phyloP scores from a whole-genome alignment of 1,139 yeast species.

The Yamadazyma pseudoaaseri region DNA sequence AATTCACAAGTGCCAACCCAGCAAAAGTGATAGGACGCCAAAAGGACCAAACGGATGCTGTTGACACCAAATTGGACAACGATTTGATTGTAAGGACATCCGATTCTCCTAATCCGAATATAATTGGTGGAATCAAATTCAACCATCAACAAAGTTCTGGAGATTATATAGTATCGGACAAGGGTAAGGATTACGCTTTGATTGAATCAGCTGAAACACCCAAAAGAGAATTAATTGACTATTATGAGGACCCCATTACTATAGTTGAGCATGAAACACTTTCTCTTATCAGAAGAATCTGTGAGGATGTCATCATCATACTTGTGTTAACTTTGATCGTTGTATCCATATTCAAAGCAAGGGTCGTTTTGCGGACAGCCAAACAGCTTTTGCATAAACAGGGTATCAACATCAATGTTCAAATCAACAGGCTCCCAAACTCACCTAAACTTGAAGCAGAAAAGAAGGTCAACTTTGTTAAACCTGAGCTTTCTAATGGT shows the following conservation, averaged over 20 bases:
- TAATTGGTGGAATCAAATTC: slow-evolving; percentile 41
- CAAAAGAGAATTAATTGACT: slow-evolving; percentile 6
- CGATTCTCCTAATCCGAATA: slow-evolving; percentile 4
- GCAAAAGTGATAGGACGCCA: background rate
- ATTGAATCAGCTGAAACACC: slow-evolving; percentile 8
- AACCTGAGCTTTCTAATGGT: too few species aligned
- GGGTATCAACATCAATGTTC: slow-evolving; percentile 20
- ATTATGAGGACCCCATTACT: slow-evolving; percentile 6
- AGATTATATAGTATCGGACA: slow-evolving; percentile 6
- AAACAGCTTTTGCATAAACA: slow-evolving; percentile 8
- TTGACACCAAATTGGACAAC: slow-evolving; percentile 13
- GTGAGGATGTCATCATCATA: slow-evolving; percentile 52
- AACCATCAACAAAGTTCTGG: slow-evolving; percentile 12
- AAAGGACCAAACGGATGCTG: background rate
- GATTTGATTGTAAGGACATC: slow-evolving; percentile 9
- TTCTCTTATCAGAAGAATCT: slow-evolving; percentile 28
- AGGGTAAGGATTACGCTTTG: slow-evolving; percentile 8
- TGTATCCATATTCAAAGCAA: slow-evolving; percentile 39
- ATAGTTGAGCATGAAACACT: slow-evolving; percentile 5
- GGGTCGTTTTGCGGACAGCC: slow-evolving; percentile 17
- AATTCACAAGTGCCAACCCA: slow-evolving; percentile 16
- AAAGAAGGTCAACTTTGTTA: too few species aligned
- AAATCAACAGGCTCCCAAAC: slow-evolving; percentile 6
- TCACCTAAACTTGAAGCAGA: too few species aligned
- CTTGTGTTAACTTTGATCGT: slow-evolving; percentile 26